These are phyloP conservation scores for Lodderomyces elongisporus DNA, from an alignment of 1,139 yeast genomes.

Conservation along the genomic window DNA sequence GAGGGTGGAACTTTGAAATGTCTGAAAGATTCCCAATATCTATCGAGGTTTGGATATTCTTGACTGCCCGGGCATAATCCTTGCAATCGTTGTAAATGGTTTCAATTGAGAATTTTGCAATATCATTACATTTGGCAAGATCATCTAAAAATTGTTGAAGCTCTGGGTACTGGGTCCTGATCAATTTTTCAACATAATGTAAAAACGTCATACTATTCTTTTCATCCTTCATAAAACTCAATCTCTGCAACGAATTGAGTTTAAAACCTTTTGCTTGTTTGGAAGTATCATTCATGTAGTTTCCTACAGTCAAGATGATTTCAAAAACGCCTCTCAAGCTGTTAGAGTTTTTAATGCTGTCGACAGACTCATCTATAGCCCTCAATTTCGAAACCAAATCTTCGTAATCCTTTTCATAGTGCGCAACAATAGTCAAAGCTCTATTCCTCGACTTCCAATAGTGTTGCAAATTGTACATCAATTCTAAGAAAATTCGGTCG, in stretches of 20 bases:
- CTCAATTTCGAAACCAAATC: conserved; percentile 59
- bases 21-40: conserved; percentile 77
- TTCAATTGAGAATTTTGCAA: conserved; percentile 64
- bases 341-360: conserved; percentile 52
- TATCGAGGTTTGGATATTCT: conserved; percentile 66
- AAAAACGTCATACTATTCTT: conserved; percentile 74
- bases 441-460: conserved; percentile 80
- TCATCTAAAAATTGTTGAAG: conserved; percentile 57
- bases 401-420: conserved; percentile 67
- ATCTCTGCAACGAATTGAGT: conserved; percentile 65
- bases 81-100: conserved; percentile 59
- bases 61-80: conserved; percentile 51
- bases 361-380: conserved; percentile 60
- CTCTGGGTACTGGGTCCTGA: conserved; percentile 65
- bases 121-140: conserved; percentile 51
- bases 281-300: conserved; percentile 74
- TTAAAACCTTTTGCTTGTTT: conserved; percentile 81
- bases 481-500: conserved; percentile 67
- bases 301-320: conserved; percentile 76
- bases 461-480: conserved; percentile 68
- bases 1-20: conserved; percentile 68
- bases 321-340: conserved; percentile 65
- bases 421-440: conserved; percentile 55
- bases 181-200: conserved; percentile 72
- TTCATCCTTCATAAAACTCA: conserved; percentile 73